Evolutionary conservation across 1,284 basidiomycete genomes (phyloP), one percentile per base, ranked within the genome.

Genomic region (Melampsora larici-populina): DNA sequence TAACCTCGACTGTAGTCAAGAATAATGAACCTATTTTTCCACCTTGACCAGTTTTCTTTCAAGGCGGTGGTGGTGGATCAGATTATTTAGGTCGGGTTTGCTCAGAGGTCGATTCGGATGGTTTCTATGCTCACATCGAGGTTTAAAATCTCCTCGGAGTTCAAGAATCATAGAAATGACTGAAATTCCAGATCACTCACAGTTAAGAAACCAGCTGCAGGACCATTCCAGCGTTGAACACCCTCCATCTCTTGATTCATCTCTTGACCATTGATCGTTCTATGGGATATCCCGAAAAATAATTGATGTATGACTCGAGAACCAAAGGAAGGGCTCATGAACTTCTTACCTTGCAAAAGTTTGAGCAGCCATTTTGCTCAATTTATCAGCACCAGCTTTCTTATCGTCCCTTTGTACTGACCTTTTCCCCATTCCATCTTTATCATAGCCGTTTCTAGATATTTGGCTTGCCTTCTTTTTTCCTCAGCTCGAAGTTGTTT

Each of bases 341-440:
- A 29, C 18, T 70, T 81, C 84, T 80, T 80, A 86, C 85, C 94
- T 86, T 6, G 92, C 91, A 80, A 97, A 91, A 33, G 89, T 88
- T 79, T 86, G 87, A 29, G 84, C 86, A 69, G 86, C 87, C 84
- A 91, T 89, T 81, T 88, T 89, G 84, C 90, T 89, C 81, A 91
- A 82, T 80, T 93, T 89, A 78, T 85, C 82, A 81, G 84, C 88
- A 82, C 86, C 85, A 82, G 88, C 88, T 84, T 92, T 91, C 63
- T 86, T 86, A 78, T 93, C 90, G 40, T 92, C 90, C 74, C 90
- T 87, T 85, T 99, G 94, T 31, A 92, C 90, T 46, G 96, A 31
- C 97, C 97, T 84, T 95, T 97, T 0, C 92, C 92, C 97, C 97
- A 99, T 83, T 95, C 92, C 90, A 94, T 92, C 86, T 93, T 94